A percentile compares a stretch with the other conserved stretches of the same genome.
Conservation (phyloP, 768 basidiomycete genomes). For the Leccinum barrowsii region DNA sequence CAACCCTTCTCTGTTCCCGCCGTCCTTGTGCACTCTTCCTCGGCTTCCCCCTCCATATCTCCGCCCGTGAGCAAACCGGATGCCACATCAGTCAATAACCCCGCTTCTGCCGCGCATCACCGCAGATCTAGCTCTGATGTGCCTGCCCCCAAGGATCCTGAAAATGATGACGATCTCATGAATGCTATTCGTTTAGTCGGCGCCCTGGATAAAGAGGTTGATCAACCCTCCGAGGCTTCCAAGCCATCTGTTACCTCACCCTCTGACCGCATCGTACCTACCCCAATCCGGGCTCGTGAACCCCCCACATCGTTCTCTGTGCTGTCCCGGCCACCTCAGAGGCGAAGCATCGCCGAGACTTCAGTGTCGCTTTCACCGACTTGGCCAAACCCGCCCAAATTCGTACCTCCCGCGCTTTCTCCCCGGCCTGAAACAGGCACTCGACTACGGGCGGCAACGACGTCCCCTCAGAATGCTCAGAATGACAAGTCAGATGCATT, state of each 20-base stretch:
- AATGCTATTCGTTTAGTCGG: constrained; percentile 31
- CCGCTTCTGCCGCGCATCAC: constrained; percentile 7
- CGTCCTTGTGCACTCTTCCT: constrained; percentile 18
- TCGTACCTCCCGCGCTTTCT: neutral
- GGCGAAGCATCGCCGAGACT: constrained; percentile 24
- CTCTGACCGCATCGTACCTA: constrained; percentile 40
- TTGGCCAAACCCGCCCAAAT: constrained; percentile 1
- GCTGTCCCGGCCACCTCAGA: constrained; percentile 51
- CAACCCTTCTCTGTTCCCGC: constrained; percentile 30
- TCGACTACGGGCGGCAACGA: constrained; percentile 13
- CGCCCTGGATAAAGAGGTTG: constrained; percentile 23
- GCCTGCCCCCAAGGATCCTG: constrained; percentile 8
- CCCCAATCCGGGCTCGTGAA: constrained; percentile 54
- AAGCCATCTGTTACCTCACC: neutral
- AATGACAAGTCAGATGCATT: constrained; percentile 27
- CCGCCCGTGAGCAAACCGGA: constrained; percentile 13
- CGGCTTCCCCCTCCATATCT: constrained; percentile 19
- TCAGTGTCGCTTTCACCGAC: constrained; percentile 9
- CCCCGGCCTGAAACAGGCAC: constrained; percentile 11
- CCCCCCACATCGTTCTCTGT: constrained; percentile 60
- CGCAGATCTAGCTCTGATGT: constrained; percentile 19
- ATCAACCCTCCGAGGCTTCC: constrained; percentile 9
- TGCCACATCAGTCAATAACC: neutral
- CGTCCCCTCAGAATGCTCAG: constrained; percentile 2
- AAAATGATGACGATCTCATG: constrained; percentile 28